Base-by-base conservation (phyloP, 176 grass and related monocot species). In the Ananas comosus region DNA sequence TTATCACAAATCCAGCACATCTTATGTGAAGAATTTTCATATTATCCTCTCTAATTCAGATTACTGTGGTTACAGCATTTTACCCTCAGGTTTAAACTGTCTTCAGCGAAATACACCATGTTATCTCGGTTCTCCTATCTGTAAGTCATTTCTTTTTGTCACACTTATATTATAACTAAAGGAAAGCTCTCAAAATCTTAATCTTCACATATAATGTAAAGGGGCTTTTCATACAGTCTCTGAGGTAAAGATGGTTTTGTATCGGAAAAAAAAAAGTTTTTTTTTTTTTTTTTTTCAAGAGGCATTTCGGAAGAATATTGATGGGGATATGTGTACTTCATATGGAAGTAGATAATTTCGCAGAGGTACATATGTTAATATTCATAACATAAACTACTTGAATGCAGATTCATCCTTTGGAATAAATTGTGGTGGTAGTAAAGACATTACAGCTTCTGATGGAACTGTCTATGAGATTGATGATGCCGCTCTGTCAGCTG, bases 341-440 rank as follows among this genome's bases (percentile, higher is more conserved):
- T 7, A 42, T 1, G 33, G 4, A 42, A 18, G 9, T 50, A 68
- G 21, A n/a, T 13, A 16, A 73, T 65, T n/a, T 27, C 65, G 56
- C 56, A 9, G 56, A 22, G 5, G 16, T 18, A 18, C 16, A 61
- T 9, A 18, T 61, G 16, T 61, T 18, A 61, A 19, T 61, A 61
- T 19, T 61, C 7, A 61, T 61, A 16, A 42, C 21, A n/a, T 8
- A 22, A 0, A 61, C 9, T 61, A 61, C 56, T 61, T 64, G 19
- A 25, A 69, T 82, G 50, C 77, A 97, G 94, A 83, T 81, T 66
- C 74, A 22, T 79, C 79, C n/a, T 82, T 97, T 64, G 94, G 81
- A 12, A 80, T 97, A 72, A 75, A 79, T 13, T 90, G 74, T 82
- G 89, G 94, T 29, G 86, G 78, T 58, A 48, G 1, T 2, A 74